Percentiles rank a stretch among this genome's conserved stretches.
phyloP scores from a whole-genome alignment of 2,329 filamentous ascomycete species.

The Phialemoniopsis sp. region DNA sequence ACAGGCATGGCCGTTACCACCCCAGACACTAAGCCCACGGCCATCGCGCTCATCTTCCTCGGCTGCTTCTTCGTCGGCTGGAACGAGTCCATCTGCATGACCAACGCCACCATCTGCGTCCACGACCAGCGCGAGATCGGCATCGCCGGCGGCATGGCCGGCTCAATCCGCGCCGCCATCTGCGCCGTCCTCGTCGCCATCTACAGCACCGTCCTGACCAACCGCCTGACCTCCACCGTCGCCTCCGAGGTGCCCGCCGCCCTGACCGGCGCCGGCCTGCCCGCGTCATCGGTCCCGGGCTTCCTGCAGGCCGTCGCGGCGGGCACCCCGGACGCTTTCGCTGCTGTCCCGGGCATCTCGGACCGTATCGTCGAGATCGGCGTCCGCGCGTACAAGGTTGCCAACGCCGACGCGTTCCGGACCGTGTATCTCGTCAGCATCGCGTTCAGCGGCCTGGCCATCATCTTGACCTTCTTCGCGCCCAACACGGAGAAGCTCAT shows the following conservation, averaged over 20 bases:
- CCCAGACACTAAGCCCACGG: constrained; percentile 12
- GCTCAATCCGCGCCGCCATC: constrained; percentile 15
- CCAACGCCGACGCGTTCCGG: constrained; percentile 19
- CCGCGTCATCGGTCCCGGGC: constrained; percentile 14
- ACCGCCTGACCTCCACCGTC: constrained; percentile 16
- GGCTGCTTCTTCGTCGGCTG: constrained; percentile 21
- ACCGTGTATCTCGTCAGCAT: constrained; percentile 22
- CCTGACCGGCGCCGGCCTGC: constrained; percentile 19
- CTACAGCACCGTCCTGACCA: constrained; percentile 21
- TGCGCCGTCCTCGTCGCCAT: constrained; percentile 16
- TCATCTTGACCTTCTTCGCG: constrained; percentile 10
- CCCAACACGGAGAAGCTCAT: constrained; percentile 9
- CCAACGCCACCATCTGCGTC: constrained; percentile 16
- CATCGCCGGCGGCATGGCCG: constrained; percentile 17
- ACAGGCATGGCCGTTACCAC: constrained; percentile 6
- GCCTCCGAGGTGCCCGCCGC: constrained; percentile 18
- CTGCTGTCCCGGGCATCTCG: constrained; percentile 17
- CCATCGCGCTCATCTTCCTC: constrained; percentile 15
- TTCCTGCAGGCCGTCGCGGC: constrained; percentile 18
- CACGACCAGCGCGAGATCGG: constrained; percentile 21
- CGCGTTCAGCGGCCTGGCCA: constrained; percentile 17
- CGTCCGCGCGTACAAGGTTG: constrained; percentile 17
- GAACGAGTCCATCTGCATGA: constrained; percentile 18
- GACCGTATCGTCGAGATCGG: constrained; percentile 18
- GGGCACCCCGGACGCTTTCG: constrained; percentile 9